phyloP scores from a whole-genome alignment of 2,329 filamentous ascomycete genomes.

The Fusarium poae region DNA sequence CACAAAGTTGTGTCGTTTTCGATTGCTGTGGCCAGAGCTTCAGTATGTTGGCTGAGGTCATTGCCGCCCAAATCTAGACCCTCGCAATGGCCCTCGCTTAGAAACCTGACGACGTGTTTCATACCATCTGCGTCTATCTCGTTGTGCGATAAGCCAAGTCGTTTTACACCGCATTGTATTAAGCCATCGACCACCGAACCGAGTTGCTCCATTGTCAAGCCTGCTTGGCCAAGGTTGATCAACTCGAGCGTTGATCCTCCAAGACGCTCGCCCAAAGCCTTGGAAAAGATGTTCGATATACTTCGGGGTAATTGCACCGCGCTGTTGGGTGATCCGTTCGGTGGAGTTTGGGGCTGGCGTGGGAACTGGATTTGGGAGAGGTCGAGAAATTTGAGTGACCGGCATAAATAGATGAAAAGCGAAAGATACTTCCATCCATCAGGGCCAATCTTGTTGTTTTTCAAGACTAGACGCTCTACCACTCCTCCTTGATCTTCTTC shows the following conservation, averaged over 20 bases:
- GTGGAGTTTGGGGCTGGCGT: slow-evolving; percentile 50
- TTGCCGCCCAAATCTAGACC: slow-evolving; percentile 93
- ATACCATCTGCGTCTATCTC: slow-evolving; percentile 79
- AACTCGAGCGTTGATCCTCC: slow-evolving; percentile 83
- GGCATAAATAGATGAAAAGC: slow-evolving; percentile 90
- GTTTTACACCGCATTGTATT: slow-evolving; percentile 80
- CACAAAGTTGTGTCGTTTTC: slow-evolving; percentile 72
- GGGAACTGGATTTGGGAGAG: slow-evolving; percentile 88
- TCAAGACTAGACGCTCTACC: slow-evolving; percentile 87
- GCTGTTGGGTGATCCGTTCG: slow-evolving; percentile 51
- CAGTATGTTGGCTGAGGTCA: slow-evolving; percentile 70
- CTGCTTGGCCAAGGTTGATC: slow-evolving; percentile 84
- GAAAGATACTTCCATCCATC: slow-evolving; percentile 94
- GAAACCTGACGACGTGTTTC: slow-evolving; percentile 79
- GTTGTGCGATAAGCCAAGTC: slow-evolving; percentile 88
- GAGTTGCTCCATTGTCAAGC: slow-evolving; percentile 77
- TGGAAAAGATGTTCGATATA: slow-evolving; percentile 75
- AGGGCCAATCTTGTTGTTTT: slow-evolving; percentile 89
- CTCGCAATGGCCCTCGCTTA: slow-evolving; percentile 82
- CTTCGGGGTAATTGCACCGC: slow-evolving; percentile 53
- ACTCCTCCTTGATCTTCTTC: slow-evolving; percentile 73
- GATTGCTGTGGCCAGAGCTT: slow-evolving; percentile 66
- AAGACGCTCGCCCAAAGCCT: slow-evolving; percentile 80
- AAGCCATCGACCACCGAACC: slow-evolving; percentile 83
- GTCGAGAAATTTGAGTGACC: slow-evolving; percentile 86